Evolutionary conservation across 2,329 filamentous ascomycete species (phyloP), one percentile per base, ranked within the genome.

Genomic region (Trichoderma breve): DNA sequence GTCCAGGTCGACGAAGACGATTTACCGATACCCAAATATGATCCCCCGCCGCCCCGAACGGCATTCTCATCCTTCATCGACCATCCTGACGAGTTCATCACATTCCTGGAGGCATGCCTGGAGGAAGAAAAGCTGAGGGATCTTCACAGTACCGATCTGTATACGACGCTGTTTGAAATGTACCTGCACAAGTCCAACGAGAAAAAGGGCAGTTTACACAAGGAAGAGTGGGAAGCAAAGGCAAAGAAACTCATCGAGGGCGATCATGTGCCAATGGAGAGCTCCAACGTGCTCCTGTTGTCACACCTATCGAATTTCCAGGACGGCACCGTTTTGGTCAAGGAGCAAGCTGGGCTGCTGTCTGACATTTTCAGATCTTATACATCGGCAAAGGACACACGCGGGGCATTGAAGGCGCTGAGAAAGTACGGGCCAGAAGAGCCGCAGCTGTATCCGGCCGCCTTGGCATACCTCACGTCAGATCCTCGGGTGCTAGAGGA

Each of bases 331-430:
- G 93, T 94, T 2, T 88, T 99, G 2, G 95, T 99, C 70, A 93
- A 95, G 75, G 96, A 99, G 83, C 93, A 98, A 78, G 93, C 97
- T 73, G 94, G 95, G 24, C 87, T 99, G 3, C 88, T 93, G 55
- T 96, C 95, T 71, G 96, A 99, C 81, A 98, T 99, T 73, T 98
- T 99, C 84, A 91, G 96, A 63, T 98, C 95, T 1, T 98, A 97
- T 80, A 97, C 95, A 1, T 90, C 94, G 1, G 94, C 95, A 26
- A 94, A 94, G 75, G 96, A 99, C 80, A 99, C 96, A 0, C 86
- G 89, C 53, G 95, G 96, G 11, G 95, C 95, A 6, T 94, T 99
- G 78, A 93, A 92, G 78, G 95, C 96, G 0, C 85, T 99, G 53
- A 89, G 90, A 73, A 98, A 97, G 81, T 99, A 99, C 79, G 97